Base-by-base conservation (phyloP, 768 basidiomycete species). In the Agrocybe pediades region DNA sequence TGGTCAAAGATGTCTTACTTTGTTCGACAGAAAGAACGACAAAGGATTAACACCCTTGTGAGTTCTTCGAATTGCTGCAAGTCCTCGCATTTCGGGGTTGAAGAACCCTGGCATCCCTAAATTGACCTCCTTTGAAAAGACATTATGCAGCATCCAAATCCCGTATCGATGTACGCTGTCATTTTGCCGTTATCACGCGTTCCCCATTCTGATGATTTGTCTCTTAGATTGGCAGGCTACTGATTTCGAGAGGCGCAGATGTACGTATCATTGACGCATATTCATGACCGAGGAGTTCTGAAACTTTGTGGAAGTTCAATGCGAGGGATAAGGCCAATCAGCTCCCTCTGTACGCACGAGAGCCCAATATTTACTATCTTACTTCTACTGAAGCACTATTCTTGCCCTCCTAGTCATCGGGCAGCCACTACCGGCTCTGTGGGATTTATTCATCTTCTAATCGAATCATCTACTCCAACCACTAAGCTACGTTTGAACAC, bases 121-220 rank as follows among this genome's bases (percentile, higher is more conserved):
- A 49, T 65, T 49, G 49, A 39, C 46, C 29, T 49, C 26, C 54
- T 47, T 46, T 58, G 19, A 55, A 36, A 57, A 96, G 93, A 62
- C 92, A 95, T 71, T 96, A 96, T 65, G 92, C 93, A 24, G 94
- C 93, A 41, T 96, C 93, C 25, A 95, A 95, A 68, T 88, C 92
- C 51, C 88, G 86, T 41, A 82, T 93, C 57, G 89, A 92, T 65
- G 92, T 90, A 67, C 64, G 73, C 62, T 69, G 61, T 63, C 63
- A 66, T 44, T 54, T 59, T 64, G 55, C 54, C 57, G 58, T 57
- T 55, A 53, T 51, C 64, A 53, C 60, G 52, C 48, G 57, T 58
- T 56, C 43, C 49, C 59, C 46, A 58, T 60, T 62, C 63, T 74
- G 63, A 72, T 68, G 41, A 53, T 59, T 63, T 59, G 57, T 59